These are phyloP conservation scores for Neocucurbitaria cava DNA, from an alignment of 2,329 filamentous ascomycete species.

Conservation along the genomic window DNA sequence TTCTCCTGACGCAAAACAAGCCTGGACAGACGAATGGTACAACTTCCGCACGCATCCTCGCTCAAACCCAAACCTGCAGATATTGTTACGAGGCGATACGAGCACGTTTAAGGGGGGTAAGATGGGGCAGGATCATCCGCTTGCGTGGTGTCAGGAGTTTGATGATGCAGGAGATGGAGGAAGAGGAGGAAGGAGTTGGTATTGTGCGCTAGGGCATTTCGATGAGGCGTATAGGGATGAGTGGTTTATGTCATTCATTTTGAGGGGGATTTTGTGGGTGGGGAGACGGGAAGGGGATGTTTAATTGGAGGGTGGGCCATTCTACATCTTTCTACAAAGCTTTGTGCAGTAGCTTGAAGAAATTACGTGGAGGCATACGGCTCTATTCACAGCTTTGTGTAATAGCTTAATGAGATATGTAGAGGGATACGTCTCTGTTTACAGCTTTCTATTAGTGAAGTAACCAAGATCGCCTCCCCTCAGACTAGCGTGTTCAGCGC, in stretches of 20 bases:
- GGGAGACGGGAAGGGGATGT: slow-evolving; percentile 7
- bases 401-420: no score
- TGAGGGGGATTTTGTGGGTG: slow-evolving; percentile 29
- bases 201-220: slow-evolving; percentile 37
- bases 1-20: slow-evolving; percentile 5
- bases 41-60: slow-evolving; percentile 35
- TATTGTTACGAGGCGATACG: slow-evolving; percentile 30
- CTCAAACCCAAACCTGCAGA: slow-evolving; percentile 23
- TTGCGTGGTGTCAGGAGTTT: slow-evolving; percentile 40
- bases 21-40: slow-evolving; percentile 40
- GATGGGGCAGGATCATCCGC: slow-evolving; percentile 35
- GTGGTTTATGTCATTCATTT: slow-evolving; percentile 30
- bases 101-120: slow-evolving; percentile 28
- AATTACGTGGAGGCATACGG: no score
- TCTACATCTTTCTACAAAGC: no score
- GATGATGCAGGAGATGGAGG: no score
- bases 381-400: no score
- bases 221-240: slow-evolving; percentile 31
- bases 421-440: no score
- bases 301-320: no score
- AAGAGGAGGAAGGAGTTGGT: slow-evolving; percentile 31
- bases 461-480: no score
- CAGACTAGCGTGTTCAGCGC: no score
- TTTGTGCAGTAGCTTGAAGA: no score
- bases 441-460: no score